Base-by-base conservation (phyloP, 208 protist genomes). In the Wallacemonas collosoma region DNA sequence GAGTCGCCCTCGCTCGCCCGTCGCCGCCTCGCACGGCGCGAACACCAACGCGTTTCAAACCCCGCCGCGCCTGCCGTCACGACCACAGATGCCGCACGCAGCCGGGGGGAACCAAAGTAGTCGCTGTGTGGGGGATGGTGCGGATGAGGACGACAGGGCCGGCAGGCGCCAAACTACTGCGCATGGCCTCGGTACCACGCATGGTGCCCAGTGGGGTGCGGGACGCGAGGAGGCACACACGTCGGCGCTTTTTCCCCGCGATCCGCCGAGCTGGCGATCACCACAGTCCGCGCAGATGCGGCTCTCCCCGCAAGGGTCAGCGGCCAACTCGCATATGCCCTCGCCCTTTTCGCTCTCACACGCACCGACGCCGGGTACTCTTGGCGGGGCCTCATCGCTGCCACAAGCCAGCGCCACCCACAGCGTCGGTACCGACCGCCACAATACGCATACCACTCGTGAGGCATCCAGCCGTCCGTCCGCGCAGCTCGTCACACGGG, bases 401-500 rank as follows among this genome's bases (percentile, higher is more conserved):
- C 26, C 26, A 26, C 26, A 26, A 26, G 26, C 26, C 26, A 26
- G 26, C 26, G 26, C 26, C 26, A 26, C 26, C 26, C 26, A 26
- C 26, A 26, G 26, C 26, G 26, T 26, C 26, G 26, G 26, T 26
- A 26, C 26, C 26, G 26, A 26, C 26, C 26, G 26, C 26, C 26
- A 26, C 26, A 26, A 26, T 26, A 26, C 26, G 26, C 26, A 26
- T 26, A 26, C 26, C 26, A 26, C 26, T 56, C 5, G 36, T 38
- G n/a, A 51, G 15, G 41, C 50, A 35, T 48, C 50, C 9, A 43
- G 77, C 12, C 80, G 85, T 2, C 71, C 77, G 0, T 89, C 85
- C 11, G 86, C 86, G 43, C 79, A 82, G 62, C 76, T 91, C 35
- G 83, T 91, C 55, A 77, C 77, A 3, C 77, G 76, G 36, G 86